Evolutionary conservation across 495 filamentous ascomycete genomes (phyloP), one percentile per base, ranked within the genome.

Genomic region (Tetracladium marchalianum): DNA sequence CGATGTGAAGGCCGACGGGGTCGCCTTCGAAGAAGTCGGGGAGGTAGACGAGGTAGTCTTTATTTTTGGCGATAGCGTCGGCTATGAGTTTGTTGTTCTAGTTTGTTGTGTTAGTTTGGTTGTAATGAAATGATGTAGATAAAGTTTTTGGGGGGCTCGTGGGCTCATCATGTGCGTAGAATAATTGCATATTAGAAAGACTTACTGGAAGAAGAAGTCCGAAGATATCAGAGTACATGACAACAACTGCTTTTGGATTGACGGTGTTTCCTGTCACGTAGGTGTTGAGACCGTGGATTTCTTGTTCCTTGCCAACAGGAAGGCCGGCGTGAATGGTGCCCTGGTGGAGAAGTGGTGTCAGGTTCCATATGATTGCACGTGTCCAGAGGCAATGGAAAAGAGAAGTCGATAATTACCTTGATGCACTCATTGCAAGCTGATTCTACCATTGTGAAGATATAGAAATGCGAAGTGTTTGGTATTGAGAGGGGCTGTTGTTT

Each of bases 11-110:
- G 15, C 47, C 51, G 7, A 67, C 47, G 32, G 66, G 63, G 47
- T 70, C 67, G 35, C 66, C 66, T 35, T 66, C 19, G 47, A 65
- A 66, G 46, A 70, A 63, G 50, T 70, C 66, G 4, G 66, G 66
- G 17, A 70, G 51, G 54, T 70, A 68, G 41, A 61, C 55, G 10
- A 65, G 61, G 32, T 55, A 70, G 43, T 68, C 66, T 48, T 64
- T 64, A 36, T 56, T 63, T 47, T 58, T 59, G 41, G 66, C 66
- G 52, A 68, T 68, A 43, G 58, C 56, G 49, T 70, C 66, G 44
- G 64, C 66, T 22, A 70, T 66, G 46, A 70, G 60, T 46, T 61
- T 64, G 52, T 64, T 63, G 54, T 68, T 68, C 22, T 27, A n/a
- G 22, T 27, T 27, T 27, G 22, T 27, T 7, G 22, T 3, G 7